Percentiles rank a stretch among this genome's conserved stretches.
phyloP scores from a whole-genome alignment of 495 filamentous ascomycete species.

The Sabuloglossum arenarium region DNA sequence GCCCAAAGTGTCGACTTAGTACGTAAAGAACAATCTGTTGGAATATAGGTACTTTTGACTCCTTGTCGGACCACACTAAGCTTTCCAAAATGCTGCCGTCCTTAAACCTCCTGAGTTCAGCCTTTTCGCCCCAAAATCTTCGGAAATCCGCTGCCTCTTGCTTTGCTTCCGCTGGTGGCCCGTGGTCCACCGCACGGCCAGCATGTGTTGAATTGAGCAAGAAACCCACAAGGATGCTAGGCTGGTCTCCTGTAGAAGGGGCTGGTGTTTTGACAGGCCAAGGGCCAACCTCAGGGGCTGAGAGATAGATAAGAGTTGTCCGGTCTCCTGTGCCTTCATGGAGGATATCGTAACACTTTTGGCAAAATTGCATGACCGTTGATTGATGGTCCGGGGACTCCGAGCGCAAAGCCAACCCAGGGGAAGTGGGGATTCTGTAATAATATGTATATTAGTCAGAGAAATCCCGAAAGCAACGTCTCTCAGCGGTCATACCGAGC shows the following conservation, averaged over 20 bases:
- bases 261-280: constrained; percentile 19
- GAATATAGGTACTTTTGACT: constrained; percentile 39
- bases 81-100: constrained; percentile 57
- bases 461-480: not conserved
- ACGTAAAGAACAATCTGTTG: constrained; percentile 62
- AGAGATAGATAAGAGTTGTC: constrained; percentile 40
- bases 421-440: not conserved
- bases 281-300: constrained; percentile 17
- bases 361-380: not conserved
- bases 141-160: constrained; percentile 43
- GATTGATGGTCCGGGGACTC: constrained; percentile 1
- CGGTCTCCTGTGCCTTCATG: constrained; percentile 53
- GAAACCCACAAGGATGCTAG: constrained; percentile 37
- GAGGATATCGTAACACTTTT: constrained; percentile 39
- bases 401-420: not conserved
- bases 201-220: constrained; percentile 49
- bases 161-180: constrained; percentile 63
- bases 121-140: constrained; percentile 57
- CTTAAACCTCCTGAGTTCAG: constrained; percentile 54
- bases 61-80: constrained; percentile 51
- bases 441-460: not conserved
- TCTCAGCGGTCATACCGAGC: constrained; percentile 10
- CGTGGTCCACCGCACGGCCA: constrained; percentile 58
- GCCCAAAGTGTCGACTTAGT: constrained; percentile 38
- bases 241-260: not conserved